phyloP scores from a whole-genome alignment of 192 early-diverging fungal species.

The Coemansia sp. region DNA sequence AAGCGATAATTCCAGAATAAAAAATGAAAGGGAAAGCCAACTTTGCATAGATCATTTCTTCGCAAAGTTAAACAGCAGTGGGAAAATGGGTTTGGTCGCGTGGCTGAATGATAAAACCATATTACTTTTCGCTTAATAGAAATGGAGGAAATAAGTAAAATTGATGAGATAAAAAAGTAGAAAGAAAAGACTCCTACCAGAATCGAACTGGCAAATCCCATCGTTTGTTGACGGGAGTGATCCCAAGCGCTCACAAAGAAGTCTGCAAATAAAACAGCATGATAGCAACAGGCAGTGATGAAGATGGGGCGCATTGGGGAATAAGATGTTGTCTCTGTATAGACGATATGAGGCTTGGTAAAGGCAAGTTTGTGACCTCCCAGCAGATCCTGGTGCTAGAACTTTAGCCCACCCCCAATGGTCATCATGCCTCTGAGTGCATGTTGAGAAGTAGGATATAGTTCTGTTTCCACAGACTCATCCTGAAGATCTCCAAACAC shows the following conservation, averaged over 20 bases:
- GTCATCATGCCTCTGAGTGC: constrained; percentile 39
- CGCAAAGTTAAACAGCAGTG: too few relatives aligned
- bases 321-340: not conserved
- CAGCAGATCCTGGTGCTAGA: constrained; percentile 9
- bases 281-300: not conserved
- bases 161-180: not conserved
- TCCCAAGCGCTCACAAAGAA: constrained; percentile 57
- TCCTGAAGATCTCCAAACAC: constrained; percentile 44
- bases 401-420: constrained; percentile 24
- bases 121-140: too few relatives aligned
- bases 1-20: too few relatives aligned
- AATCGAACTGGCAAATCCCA: constrained; percentile 54
- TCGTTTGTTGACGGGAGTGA: constrained; percentile 26
- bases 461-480: constrained; percentile 36
- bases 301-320: not conserved
- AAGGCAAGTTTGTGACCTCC: not conserved
- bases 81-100: too few relatives aligned
- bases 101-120: too few relatives aligned
- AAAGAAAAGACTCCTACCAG: constrained; percentile 45
- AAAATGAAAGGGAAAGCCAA: too few relatives aligned
- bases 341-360: not conserved
- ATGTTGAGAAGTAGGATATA: constrained; percentile 37
- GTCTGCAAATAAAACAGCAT: constrained; percentile 20
- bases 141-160: not conserved
- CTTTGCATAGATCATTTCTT: too few relatives aligned